Conservation (phyloP, 1,139 yeast genomes). For the Saccharomyces pastorianus region DNA sequence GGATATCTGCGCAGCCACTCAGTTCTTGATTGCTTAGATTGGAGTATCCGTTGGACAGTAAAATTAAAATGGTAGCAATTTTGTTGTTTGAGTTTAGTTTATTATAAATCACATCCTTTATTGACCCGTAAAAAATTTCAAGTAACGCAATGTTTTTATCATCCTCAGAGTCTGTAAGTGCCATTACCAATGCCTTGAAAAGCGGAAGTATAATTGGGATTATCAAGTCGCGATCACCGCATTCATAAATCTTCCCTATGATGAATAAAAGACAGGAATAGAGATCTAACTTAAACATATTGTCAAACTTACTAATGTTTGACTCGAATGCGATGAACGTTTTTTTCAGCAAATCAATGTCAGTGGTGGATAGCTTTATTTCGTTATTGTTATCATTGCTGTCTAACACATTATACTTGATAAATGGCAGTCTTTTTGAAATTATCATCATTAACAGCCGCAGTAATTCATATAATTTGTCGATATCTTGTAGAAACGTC, state of each 20-base stretch:
- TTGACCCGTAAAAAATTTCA: conserved; percentile 25
- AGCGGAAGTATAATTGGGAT: conserved; percentile 50
- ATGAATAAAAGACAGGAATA: conserved; percentile 61
- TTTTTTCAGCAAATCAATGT: conserved; percentile 42
- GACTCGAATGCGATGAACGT: conserved; percentile 51
- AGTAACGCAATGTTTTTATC: conserved; percentile 29
- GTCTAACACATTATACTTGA: conserved; percentile 37
- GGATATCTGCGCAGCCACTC: conserved; percentile 8
- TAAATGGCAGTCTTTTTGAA: conserved; percentile 51
- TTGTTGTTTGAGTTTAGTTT: conserved; percentile 15
- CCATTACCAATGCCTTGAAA: conserved; percentile 42
- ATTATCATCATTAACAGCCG: conserved; percentile 63
- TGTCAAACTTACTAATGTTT: conserved; percentile 59
- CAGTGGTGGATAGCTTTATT: conserved; percentile 24
- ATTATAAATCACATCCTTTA: conserved; percentile 24
- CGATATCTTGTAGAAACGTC: conserved; percentile 47
- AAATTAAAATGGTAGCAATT: conserved; percentile 17
- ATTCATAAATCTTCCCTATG: conserved; percentile 46
- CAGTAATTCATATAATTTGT: conserved; percentile 71
- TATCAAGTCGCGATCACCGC: conserved; percentile 29
- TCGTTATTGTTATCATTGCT: conserved; percentile 26
- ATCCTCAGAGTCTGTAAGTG: conserved; percentile 33
- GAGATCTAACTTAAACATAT: conserved; percentile 58
- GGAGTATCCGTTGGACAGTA: conserved; percentile 13
- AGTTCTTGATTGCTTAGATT: conserved; percentile 19